Conservation (phyloP, 2,329 filamentous ascomycete species). For the Alternaria atra region DNA sequence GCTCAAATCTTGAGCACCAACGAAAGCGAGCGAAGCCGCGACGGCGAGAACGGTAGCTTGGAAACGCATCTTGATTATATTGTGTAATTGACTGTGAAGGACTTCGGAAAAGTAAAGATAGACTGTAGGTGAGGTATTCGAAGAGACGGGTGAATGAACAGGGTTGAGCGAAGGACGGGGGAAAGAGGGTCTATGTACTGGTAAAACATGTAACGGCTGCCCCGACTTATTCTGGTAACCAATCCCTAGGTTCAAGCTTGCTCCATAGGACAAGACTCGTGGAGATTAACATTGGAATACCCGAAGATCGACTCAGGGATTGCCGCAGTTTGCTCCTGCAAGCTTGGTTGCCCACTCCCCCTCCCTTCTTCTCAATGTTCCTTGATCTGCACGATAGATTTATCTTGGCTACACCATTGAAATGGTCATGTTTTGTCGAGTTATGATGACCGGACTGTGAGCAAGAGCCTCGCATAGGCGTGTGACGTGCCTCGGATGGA, state of each 20-base stretch:
- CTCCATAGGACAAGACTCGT: conserved; percentile 1
- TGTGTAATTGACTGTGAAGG: neutral
- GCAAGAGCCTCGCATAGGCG: neutral
- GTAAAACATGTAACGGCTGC: neutral
- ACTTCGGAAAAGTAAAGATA: neutral
- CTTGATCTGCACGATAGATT: neutral
- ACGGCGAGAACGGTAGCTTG: conserved; percentile 32
- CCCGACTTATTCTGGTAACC: neutral
- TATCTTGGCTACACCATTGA: neutral
- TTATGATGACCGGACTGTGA: neutral
- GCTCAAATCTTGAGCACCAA: conserved; percentile 38
- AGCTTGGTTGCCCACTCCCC: neutral
- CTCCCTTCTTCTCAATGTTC: neutral
- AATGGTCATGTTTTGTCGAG: neutral
- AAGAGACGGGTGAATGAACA: neutral
- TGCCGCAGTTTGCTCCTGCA: neutral
- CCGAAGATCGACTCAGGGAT: conserved; percentile 4
- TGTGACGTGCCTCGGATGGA: neutral
- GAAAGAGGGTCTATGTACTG: conserved; percentile 4
- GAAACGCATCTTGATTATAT: conserved; percentile 43
- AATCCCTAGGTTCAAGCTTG: neutral
- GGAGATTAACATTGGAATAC: conserved; percentile 6
- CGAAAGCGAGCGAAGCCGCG: conserved; percentile 38
- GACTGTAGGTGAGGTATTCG: neutral
- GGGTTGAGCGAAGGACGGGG: conserved; percentile 1